Evolutionary conservation across 176 grass and related monocot genomes (phyloP).

Genomic region (Dendrocalamus sinicus): DNA sequence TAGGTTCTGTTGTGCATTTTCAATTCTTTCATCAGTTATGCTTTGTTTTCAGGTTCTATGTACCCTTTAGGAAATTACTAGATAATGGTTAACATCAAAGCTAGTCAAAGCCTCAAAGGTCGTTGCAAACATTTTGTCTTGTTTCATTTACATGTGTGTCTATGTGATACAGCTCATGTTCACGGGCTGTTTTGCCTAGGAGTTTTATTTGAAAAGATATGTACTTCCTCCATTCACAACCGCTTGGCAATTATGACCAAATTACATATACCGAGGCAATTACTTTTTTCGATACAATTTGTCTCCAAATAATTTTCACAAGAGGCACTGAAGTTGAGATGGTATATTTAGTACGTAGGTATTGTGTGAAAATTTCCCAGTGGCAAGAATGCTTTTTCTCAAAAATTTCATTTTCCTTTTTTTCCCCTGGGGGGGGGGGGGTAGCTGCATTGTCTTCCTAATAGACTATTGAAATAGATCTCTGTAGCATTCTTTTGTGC

Average conservation of each 20-base stretch:
- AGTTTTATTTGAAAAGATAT: background rate
- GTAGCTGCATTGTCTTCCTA: background rate
- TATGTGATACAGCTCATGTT: background rate
- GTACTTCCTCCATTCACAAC: background rate
- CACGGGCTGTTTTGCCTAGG: background rate
- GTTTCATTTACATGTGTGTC: background rate
- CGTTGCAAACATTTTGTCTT: background rate
- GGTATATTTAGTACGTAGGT: background rate
- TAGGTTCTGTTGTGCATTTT: background rate
- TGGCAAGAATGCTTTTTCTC: background rate
- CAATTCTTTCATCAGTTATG: constrained; percentile 9
- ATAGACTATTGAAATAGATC: constrained; percentile 1
- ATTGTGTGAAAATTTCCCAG: background rate
- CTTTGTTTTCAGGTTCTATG: background rate
- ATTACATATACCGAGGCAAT: background rate
- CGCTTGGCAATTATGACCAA: background rate
- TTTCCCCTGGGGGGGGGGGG: background rate
- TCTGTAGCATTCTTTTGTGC: background rate
- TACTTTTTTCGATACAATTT: background rate
- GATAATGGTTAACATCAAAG: constrained; percentile 9
- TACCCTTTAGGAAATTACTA: background rate
- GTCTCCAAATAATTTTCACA: constrained; percentile 14
- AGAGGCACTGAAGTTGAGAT: background rate
- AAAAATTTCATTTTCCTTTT: background rate
- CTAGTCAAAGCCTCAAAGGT: background rate